Base-by-base conservation (phyloP, 1,284 basidiomycete genomes). In the Heterobasidion irregulare region DNA sequence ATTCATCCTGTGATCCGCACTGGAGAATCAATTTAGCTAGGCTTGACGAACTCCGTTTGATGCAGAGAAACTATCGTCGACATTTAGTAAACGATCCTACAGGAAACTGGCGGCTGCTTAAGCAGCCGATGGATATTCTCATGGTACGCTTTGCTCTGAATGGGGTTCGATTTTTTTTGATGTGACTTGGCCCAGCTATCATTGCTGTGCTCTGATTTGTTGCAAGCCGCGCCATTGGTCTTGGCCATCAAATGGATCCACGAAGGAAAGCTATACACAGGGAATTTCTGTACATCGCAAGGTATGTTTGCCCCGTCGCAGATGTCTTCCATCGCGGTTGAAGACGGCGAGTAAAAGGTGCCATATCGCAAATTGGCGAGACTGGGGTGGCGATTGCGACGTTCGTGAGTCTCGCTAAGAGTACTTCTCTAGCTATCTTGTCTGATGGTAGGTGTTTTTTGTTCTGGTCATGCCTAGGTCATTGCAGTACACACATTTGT, bases 311-410 rank as follows among this genome's bases (percentile, higher is more conserved):
- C 46, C 45, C n/a, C 16, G 13, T 26, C 34, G 12, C 26, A 13
- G 32, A 13, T 47, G 15, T 34, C 15, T n/a, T 1, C 2, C 8
- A 15, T 15, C 36, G 7, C 2, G 26, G 12, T 50, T 15, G 2
- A 18, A 16, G 13, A 19, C 13, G 19, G 10, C 15, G 6, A 6
- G 15, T 34, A 47, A 1, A 47, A 70, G 70, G 70, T 47, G 63
- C 67, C 2, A 58, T 78, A 52, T 77, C 78, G 61, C 75, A 80
- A 56, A 62, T 76, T 16, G 78, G 77, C 1, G 77, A 79, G 56
- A 71, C 76, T 10, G 74, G 73, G 2, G 74, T 76, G 26, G 73
- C 65, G 6, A 58, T 68, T 9, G 60, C 61, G 8, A 53, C 47
- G 35, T 47, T 49, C 16, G 65, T 67, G 55, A 50, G 67, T 58